These are phyloP conservation scores for Ampelocalamus luodianensis DNA, from an alignment of 176 grass and related monocot species.

Conservation along the genomic window DNA sequence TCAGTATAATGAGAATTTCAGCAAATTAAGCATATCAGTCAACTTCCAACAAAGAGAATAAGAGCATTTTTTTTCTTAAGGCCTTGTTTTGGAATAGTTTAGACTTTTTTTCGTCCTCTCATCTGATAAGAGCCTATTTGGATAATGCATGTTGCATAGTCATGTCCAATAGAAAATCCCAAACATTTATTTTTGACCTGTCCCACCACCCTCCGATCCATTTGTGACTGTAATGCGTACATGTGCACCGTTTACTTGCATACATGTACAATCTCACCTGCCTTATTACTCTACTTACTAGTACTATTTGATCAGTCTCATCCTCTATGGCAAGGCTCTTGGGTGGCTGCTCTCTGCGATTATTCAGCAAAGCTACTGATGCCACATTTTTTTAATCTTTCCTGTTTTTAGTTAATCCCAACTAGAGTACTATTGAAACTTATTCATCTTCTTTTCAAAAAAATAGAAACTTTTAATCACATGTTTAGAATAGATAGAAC, in stretches of 20 bases:
- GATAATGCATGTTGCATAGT: constrained; percentile 15
- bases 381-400: neutral
- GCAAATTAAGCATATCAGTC: neutral
- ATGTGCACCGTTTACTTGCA: constrained; percentile 22
- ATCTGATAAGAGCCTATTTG: neutral
- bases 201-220: neutral
- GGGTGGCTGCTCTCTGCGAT: neutral
- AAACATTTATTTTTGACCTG: constrained; percentile 13
- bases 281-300: neutral
- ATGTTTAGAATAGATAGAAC: neutral
- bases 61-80: neutral
- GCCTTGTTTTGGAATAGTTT: neutral
- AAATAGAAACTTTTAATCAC: neutral
- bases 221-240: neutral
- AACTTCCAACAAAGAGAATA: neutral
- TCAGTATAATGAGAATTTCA: neutral
- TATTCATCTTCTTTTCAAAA: neutral
- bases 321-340: neutral
- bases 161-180: neutral
- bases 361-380: neutral
- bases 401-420: neutral
- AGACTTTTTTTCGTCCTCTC: neutral
- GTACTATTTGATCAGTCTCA: neutral
- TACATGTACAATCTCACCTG: neutral
- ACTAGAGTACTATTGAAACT: neutral